phyloP scores from a whole-genome alignment of 1,284 basidiomycete species.

The Ceratobasidium sp. region DNA sequence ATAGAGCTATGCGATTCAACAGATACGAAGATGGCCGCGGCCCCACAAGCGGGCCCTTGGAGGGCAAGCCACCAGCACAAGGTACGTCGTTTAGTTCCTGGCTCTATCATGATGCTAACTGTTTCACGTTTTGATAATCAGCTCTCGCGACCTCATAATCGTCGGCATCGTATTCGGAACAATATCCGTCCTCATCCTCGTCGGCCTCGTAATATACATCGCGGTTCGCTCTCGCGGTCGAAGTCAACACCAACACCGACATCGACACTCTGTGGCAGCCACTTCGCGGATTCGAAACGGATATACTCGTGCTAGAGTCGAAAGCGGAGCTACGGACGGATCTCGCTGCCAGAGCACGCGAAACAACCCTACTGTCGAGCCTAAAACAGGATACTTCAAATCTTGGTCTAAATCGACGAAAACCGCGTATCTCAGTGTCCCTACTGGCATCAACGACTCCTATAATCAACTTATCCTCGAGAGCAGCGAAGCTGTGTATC shows the following conservation, averaged over 20 bases:
- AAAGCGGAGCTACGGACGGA: constrained; percentile 8
- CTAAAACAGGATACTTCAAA: constrained; percentile 18
- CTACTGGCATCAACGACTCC: not conserved
- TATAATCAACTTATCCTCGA: not conserved
- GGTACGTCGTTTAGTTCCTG: not conserved
- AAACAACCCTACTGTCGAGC: not conserved
- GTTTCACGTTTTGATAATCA: not conserved
- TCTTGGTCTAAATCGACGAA: constrained; percentile 30
- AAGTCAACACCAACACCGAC: not conserved
- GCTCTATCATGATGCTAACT: not conserved
- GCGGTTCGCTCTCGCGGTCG: constrained; percentile 3
- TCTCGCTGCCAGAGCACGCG: constrained; percentile 1
- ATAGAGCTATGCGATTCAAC: not conserved
- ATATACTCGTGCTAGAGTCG: constrained; percentile 19
- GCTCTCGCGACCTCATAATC: constrained; percentile 19
- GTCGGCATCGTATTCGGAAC: constrained; percentile 30
- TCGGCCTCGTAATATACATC: constrained; percentile 17
- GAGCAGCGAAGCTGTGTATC: constrained; percentile 13
- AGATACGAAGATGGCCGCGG: too few species aligned
- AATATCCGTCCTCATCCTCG: constrained; percentile 4
- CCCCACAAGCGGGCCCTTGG: not conserved
- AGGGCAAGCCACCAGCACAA: not conserved
- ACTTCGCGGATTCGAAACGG: constrained; percentile 31
- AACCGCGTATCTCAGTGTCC: constrained; percentile 17
- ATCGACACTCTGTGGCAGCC: constrained; percentile 26